Percentiles rank a stretch among this genome's conserved stretches.
These are phyloP conservation scores for Naganishia antarctica DNA, from an alignment of 768 basidiomycete species.

Conservation along the genomic window DNA sequence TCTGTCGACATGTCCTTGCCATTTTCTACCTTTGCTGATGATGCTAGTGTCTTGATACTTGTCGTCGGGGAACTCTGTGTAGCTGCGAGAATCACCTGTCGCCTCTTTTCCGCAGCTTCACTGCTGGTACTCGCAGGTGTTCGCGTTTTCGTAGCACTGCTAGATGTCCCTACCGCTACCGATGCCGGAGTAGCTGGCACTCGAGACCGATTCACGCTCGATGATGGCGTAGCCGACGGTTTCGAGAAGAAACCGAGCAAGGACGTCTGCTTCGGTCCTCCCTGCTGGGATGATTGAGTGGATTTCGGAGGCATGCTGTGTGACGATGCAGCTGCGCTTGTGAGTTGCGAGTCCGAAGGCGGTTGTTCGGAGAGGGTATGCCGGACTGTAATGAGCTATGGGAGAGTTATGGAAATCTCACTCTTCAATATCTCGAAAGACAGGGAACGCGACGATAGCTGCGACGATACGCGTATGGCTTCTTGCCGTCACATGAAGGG, in stretches of 20 bases:
- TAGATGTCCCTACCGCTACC: background rate
- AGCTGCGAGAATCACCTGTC: conserved; percentile 4
- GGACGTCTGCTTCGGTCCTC: conserved; percentile 41
- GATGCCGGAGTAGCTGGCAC: background rate
- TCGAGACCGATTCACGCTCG: background rate
- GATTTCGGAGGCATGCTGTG: conserved; percentile 16
- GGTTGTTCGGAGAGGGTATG: background rate
- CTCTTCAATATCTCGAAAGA: too few relatives aligned
- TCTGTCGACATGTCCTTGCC: background rate
- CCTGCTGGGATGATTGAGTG: conserved; percentile 9
- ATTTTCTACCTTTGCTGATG: background rate
- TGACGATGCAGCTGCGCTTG: background rate
- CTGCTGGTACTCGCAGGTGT: conserved; percentile 10
- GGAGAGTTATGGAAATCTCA: too few relatives aligned
- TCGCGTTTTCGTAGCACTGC: background rate
- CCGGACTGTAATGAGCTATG: too few relatives aligned
- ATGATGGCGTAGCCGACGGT: conserved; percentile 32
- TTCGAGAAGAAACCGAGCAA: conserved; percentile 47
- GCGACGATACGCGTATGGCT: too few relatives aligned
- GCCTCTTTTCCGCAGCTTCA: conserved; percentile 10
- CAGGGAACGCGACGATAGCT: too few relatives aligned
- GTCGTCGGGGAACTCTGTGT: background rate
- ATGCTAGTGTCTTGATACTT: background rate
- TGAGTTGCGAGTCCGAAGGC: background rate
- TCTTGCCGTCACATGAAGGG: too few relatives aligned